Evolutionary conservation across 2,329 filamentous ascomycete genomes (phyloP).

Genomic region (Blumeria graminis): DNA sequence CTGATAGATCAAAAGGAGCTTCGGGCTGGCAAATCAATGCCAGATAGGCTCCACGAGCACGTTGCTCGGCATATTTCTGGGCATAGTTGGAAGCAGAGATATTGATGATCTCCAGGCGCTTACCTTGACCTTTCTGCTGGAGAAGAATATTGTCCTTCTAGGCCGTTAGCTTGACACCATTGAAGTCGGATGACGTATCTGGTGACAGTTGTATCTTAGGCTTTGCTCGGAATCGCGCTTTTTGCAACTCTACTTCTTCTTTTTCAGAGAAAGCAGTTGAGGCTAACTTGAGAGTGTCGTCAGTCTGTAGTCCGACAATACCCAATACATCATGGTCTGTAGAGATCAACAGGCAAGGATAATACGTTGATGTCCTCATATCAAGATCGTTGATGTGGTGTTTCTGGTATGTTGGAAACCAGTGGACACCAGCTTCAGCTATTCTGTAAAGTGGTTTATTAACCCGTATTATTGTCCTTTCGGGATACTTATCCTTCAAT

Average conservation of each 20-base stretch:
- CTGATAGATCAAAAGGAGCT: no score
- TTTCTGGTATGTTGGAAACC: background rate
- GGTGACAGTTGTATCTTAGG: background rate
- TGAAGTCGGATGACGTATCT: background rate
- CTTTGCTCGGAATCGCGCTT: constrained; percentile 1
- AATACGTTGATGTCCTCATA: background rate
- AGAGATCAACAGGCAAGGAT: background rate
- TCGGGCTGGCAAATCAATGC: no score
- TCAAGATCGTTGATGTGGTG: constrained; percentile 1
- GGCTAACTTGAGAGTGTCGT: constrained; percentile 1
- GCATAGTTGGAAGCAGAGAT: no score
- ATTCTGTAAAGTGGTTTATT: background rate
- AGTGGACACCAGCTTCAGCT: background rate
- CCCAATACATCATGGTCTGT: background rate
- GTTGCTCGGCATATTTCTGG: no score
- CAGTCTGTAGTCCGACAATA: background rate
- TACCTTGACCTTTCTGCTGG: constrained; percentile 1
- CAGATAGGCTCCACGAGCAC: background rate
- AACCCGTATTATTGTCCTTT: background rate
- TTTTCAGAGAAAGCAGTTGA: background rate
- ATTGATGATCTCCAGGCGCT: background rate
- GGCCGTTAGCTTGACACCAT: background rate
- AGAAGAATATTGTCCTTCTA: background rate
- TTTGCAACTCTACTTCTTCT: background rate
- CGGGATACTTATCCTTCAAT: background rate